Evolutionary conservation across 305 asterid species (phyloP), one percentile per base, ranked within the genome.

Genomic region (Rubia peregrina): DNA sequence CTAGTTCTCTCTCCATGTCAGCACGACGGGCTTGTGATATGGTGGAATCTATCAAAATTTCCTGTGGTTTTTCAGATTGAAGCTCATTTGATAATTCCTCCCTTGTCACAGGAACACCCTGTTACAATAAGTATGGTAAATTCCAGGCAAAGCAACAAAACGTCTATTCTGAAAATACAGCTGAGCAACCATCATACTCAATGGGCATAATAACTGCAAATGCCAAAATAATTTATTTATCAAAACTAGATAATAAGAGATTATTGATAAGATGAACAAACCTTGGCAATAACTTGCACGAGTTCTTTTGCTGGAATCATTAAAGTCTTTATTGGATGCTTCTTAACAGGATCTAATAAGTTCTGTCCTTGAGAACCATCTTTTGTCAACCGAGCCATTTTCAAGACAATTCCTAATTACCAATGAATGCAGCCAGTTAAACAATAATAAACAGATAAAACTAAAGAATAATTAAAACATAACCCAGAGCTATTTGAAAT

Each of bases 211-310:
- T 40, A 55, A 61, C 51, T 63, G 48, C 14, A 10, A 61, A 12
- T 9, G 42, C 24, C 7, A 68, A 61, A 12, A 43, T 5, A 38
- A 12, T 10, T 44, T n/a, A 19, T 10, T 22, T 30, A 3, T 21
- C 4, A 2, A 4, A 60, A 55, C 38, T 33, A 55, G 5, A 14
- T 61, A 65, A 62, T 13, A 44, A 30, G 16, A 56, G 7, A 40
- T 33, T 10, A 5, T 36, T 55, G 16, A 26, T 21, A 76, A 43
- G 36, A 42, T 33, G 21, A 65, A 74, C 68, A 44, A 75, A 94
- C 99, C 99, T 91, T 94, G 24, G 95, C 96, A 73, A 79, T 82
- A 79, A 94, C 89, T 86, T 93, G 99, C 82, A 87, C 89, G 74
- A 94, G 91, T 78, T 94, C 98, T 78, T 80, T 78, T 68, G 90